Evolutionary conservation across 2,329 filamentous ascomycete species (phyloP).

Genomic region (Colletotrichum sp.): DNA sequence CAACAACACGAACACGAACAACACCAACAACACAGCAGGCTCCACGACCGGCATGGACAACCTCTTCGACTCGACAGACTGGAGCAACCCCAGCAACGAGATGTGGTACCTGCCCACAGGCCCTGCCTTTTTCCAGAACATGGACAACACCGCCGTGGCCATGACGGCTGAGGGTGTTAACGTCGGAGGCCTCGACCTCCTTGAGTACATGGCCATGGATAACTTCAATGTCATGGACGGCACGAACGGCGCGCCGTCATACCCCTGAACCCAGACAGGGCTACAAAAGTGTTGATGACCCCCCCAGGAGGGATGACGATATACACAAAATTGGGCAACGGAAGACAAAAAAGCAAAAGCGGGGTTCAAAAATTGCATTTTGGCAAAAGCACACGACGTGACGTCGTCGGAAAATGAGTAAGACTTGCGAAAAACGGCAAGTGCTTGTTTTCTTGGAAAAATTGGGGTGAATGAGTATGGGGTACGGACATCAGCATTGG

Average conservation of each 20-base stretch:
- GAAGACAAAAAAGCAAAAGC: not conserved
- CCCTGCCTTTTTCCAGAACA: conserved; percentile 68
- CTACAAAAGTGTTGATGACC: not conserved
- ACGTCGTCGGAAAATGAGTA: not conserved
- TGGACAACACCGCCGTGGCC: conserved; percentile 64
- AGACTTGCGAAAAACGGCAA: not conserved
- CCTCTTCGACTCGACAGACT: conserved; percentile 55
- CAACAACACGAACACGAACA: conserved; percentile 23
- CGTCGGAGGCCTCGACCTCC: conserved; percentile 68
- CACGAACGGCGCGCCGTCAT: conserved; percentile 5
- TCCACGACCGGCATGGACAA: conserved; percentile 30
- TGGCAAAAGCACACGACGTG: not conserved
- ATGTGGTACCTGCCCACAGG: conserved; percentile 73
- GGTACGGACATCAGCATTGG: not conserved
- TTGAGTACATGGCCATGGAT: conserved; percentile 73
- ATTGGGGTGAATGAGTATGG: not conserved
- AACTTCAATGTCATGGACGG: conserved; percentile 37
- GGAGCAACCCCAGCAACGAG: conserved; percentile 60
- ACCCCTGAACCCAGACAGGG: conserved; percentile 6
- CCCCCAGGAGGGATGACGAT: not conserved
- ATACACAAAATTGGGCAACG: not conserved
- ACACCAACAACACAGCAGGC: conserved; percentile 27
- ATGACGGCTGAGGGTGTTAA: conserved; percentile 73
- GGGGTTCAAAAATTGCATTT: not conserved
- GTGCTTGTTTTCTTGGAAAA: not conserved